Percentiles rank a stretch among this genome's conserved stretches.
Evolutionary conservation across 176 grass and related monocot genomes (phyloP).

Genomic region (Hordeum vulgare): DNA sequence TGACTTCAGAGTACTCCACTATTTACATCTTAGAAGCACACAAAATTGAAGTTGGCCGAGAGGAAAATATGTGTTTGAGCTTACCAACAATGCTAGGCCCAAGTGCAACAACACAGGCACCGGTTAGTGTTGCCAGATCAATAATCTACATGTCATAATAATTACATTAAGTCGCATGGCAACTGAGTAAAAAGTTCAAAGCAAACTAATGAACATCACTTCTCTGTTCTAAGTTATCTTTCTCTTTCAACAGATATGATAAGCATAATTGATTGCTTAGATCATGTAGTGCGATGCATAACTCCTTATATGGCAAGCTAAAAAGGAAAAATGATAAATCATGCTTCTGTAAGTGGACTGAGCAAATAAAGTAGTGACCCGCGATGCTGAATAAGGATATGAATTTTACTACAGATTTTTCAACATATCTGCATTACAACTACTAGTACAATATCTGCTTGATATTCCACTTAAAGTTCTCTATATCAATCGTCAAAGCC

Average conservation of each 20-base stretch:
- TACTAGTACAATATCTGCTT: background rate
- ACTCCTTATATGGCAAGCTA: background rate
- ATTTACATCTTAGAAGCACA: background rate
- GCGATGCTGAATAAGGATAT: background rate
- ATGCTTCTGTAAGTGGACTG: background rate
- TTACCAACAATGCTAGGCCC: constrained; percentile 87
- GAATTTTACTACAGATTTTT: background rate
- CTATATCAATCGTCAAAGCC: background rate
- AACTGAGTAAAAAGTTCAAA: background rate
- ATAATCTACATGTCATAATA: constrained; percentile 58
- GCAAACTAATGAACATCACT: background rate
- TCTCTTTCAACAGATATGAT: background rate
- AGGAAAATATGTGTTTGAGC: background rate
- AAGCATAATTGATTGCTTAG: background rate
- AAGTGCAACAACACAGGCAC: constrained; percentile 77
- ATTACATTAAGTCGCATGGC: background rate
- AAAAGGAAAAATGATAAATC: background rate
- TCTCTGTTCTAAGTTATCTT: background rate
- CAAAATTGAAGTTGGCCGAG: background rate
- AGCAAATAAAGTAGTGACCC: background rate
- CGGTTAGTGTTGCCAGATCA: constrained; percentile 93
- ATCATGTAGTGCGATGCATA: too few relatives aligned
- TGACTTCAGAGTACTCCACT: background rate
- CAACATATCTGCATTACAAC: background rate
- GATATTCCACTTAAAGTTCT: background rate